A percentile compares a stretch with the other conserved stretches of the same genome.
These are phyloP conservation scores for Didymella pinodella DNA, from an alignment of 2,329 filamentous ascomycete species.

Conservation along the genomic window DNA sequence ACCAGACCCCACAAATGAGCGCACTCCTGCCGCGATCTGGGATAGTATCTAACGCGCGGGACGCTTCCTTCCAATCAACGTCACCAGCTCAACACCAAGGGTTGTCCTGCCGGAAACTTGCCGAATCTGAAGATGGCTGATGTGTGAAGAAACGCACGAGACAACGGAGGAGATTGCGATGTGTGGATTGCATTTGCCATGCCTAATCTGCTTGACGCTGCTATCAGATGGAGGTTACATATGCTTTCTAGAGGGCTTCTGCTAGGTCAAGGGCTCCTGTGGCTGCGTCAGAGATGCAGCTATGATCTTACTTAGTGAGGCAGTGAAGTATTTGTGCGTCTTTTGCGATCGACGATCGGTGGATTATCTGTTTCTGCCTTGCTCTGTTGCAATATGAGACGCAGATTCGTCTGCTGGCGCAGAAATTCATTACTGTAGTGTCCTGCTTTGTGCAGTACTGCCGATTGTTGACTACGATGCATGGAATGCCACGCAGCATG, in stretches of 20 bases:
- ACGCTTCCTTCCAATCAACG: background rate
- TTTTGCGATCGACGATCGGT: background rate
- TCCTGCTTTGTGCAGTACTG: no score
- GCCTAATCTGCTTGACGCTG: background rate
- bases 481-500: no score
- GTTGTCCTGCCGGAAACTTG: background rate
- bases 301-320: background rate
- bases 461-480: no score
- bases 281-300: background rate
- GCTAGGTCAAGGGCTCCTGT: background rate
- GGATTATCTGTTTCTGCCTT: background rate
- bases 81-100: conserved; percentile 1
- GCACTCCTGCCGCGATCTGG: background rate
- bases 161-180: background rate
- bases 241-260: background rate
- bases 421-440: no score
- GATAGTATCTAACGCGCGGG: background rate
- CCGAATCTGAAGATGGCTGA: background rate
- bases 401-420: background rate
- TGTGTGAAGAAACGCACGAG: background rate
- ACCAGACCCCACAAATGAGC: conserved; percentile 1
- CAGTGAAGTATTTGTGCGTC: background rate
- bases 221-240: background rate
- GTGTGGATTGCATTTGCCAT: background rate
- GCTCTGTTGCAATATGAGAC: background rate